Evolutionary conservation across 371 early-diverging fungal species (phyloP).

Genomic region (Mortierella sp.): DNA sequence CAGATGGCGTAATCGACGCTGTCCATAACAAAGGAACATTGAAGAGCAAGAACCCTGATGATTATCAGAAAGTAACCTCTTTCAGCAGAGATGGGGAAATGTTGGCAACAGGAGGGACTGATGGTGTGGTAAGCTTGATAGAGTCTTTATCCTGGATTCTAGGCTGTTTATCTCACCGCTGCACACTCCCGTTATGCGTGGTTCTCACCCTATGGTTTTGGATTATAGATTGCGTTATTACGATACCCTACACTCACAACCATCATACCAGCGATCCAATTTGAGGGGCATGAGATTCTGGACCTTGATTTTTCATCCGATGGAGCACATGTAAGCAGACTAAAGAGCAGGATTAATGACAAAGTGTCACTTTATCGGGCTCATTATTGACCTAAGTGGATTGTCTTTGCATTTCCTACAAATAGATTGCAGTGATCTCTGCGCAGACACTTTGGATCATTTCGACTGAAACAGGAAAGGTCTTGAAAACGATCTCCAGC

Average conservation of each 20-base stretch:
- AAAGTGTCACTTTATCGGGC: too few species aligned
- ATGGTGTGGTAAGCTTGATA: conserved; percentile 61
- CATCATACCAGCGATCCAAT: conserved; percentile 65
- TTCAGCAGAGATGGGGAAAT: conserved; percentile 69
- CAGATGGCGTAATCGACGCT: conserved; percentile 51
- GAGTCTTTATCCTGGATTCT: background rate
- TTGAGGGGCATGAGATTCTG: conserved; percentile 68
- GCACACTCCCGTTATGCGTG: background rate
- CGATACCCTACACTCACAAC: conserved; percentile 67
- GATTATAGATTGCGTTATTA: conserved; percentile 60
- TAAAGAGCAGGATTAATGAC: background rate
- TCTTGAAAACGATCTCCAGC: conserved; percentile 68
- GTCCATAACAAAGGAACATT: conserved; percentile 58
- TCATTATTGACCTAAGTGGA: background rate
- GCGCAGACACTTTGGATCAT: conserved; percentile 65
- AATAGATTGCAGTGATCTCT: conserved; percentile 63
- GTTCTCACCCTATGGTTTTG: background rate
- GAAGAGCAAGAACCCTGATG: conserved; percentile 60
- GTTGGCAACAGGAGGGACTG: conserved; percentile 76
- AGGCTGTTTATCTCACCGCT: background rate
- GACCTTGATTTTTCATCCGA: conserved; percentile 74
- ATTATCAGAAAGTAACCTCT: conserved; percentile 69
- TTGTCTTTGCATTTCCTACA: background rate
- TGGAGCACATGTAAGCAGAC: conserved; percentile 57
- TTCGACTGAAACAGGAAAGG: conserved; percentile 63